Conservation (phyloP, 2,329 filamentous ascomycete species). For the Fusarium goolgardi region DNA sequence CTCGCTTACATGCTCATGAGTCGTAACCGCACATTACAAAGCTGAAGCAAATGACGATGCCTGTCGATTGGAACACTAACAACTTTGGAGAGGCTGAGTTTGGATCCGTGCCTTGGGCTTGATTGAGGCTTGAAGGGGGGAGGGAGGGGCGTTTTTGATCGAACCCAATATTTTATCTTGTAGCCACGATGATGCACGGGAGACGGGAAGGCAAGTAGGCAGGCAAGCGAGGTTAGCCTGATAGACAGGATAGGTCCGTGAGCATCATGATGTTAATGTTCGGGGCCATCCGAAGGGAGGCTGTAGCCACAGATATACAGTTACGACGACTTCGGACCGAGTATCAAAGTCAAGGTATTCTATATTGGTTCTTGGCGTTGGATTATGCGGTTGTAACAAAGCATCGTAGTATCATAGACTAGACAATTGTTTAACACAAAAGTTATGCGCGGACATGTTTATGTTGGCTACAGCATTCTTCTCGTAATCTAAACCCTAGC, state of each 20-base stretch:
- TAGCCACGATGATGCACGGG: slow-evolving; percentile 5
- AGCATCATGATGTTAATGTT: slow-evolving; percentile 26
- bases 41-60: slow-evolving; percentile 11
- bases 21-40: slow-evolving; percentile 14
- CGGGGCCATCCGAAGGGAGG: slow-evolving; percentile 38
- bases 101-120: slow-evolving; percentile 1
- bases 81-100: neutral
- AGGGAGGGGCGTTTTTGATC: neutral
- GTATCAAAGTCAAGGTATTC: slow-evolving; percentile 14
- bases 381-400: neutral
- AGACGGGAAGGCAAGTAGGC: neutral
- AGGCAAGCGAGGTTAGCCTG: slow-evolving; percentile 8
- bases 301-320: slow-evolving; percentile 28
- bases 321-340: slow-evolving; percentile 35
- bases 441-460: neutral
- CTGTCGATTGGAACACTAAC: slow-evolving; percentile 1
- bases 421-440: neutral
- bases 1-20: slow-evolving; percentile 30
- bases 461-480: neutral
- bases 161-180: neutral
- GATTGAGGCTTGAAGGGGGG: neutral
- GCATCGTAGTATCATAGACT: neutral
- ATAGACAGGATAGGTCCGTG: slow-evolving; percentile 19
- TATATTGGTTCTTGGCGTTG: slow-evolving; percentile 2
- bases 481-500: neutral